Base-by-base conservation (phyloP, 164 flowering plant genomes). In the Sextonia rubra region DNA sequence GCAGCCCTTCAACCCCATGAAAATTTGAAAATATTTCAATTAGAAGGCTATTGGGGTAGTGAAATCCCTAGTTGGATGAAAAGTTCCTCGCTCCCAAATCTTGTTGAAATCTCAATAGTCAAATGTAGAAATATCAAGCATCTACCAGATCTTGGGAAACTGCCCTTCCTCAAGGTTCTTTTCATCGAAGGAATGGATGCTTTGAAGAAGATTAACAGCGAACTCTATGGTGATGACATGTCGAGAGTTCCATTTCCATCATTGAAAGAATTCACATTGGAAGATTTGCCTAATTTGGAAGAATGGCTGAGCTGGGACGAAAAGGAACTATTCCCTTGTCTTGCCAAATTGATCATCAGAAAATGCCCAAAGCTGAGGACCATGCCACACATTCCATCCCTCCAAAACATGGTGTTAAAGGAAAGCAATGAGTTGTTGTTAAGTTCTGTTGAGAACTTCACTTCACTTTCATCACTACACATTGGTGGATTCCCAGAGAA, bases 11-110 rank as follows among this genome's bases (percentile, higher is more conserved):
- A 75, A 22, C 84, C 86, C 14, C 75, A 78, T 29, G 0, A 0
- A 60, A 69, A 70, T 67, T 26, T 81, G 14, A 72, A 73, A 27
- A 71, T 15, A 18, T 47, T 83, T 60, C 18, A 12, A 1, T 25
- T 83, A 20, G 25, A 32, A 8, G 71, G 52, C 1, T 83, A 76
- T 47, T 32, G 47, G 14, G 86, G 84, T 15, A 2, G 11, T 6
- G n/a, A 3, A 1, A 72, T 78, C n/a, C 84, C 81, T 12, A 0
- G 20, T 22, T 81, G 84, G 86, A 30, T 65, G n/a, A 26, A 3
- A 2, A 18, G 26, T 47, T 24, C 56, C 1, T 15, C 7, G 14
- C 71, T 81, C 6, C 62, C 66, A 3, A 77, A 70, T 22, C 62
- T 81, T 17, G 23, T 58, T 8, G 12, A 24, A 3, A 5, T 81